phyloP scores from a whole-genome alignment of 257 asterid genomes.

The Nicotiana tomentosiformis region DNA sequence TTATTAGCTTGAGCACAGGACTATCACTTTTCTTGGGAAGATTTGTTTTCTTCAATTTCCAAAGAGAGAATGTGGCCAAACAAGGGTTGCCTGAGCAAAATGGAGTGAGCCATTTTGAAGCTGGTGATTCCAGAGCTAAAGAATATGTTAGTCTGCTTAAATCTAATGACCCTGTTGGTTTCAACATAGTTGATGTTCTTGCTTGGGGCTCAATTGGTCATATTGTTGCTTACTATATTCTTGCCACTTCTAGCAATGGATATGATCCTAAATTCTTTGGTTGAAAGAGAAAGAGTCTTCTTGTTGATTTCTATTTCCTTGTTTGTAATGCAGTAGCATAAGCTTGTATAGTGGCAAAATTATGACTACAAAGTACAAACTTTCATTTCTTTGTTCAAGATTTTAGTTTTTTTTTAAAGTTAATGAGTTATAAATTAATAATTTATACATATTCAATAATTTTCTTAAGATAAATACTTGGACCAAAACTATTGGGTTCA shows the following conservation, averaged over 20 bases:
- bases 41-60: slow-evolving; percentile 93
- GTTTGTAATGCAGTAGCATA: no score
- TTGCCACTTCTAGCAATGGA: slow-evolving; percentile 95
- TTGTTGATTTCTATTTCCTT: no score
- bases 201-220: slow-evolving; percentile 99
- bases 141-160: slow-evolving; percentile 88
- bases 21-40: slow-evolving; percentile 81
- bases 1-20: slow-evolving; percentile 90
- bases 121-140: slow-evolving; percentile 87
- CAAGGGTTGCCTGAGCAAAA: slow-evolving; percentile 90
- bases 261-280: slow-evolving; percentile 86
- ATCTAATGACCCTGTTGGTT: slow-evolving; percentile 92
- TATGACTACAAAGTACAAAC: no score
- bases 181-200: slow-evolving; percentile 87
- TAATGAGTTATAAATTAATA: no score
- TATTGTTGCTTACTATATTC: slow-evolving; percentile 83
- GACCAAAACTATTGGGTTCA: no score
- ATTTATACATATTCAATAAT: no score
- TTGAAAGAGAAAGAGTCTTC: not conserved
- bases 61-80: slow-evolving; percentile 89
- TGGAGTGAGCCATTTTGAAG: slow-evolving; percentile 80
- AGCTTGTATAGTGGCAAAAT: no score
- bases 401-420: no score
- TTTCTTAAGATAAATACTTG: no score
- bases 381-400: no score